A percentile compares a stretch with the other conserved stretches of the same genome.
Evolutionary conservation across 208 protist genomes (phyloP).

Genomic region (Blastocrithidia nonstop): DNA sequence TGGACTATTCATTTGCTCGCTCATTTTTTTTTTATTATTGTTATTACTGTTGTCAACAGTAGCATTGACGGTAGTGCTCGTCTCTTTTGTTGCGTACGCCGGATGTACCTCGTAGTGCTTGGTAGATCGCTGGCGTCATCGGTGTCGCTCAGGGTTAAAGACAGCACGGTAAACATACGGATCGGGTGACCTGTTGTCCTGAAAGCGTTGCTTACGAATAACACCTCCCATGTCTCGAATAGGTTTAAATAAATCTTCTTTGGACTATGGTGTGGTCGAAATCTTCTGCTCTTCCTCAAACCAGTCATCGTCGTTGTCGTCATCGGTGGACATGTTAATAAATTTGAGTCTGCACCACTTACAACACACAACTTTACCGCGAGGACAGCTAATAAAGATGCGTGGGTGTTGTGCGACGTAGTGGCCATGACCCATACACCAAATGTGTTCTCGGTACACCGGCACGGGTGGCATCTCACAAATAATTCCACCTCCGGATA

Average conservation of each 20-base stretch:
- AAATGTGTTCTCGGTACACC: slow-evolving; percentile 72
- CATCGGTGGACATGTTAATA: slow-evolving; percentile 79
- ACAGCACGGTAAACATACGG: slow-evolving; percentile 68
- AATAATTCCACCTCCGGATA: slow-evolving; percentile 69
- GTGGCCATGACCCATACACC: slow-evolving; percentile 77
- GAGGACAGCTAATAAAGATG: slow-evolving; percentile 80
- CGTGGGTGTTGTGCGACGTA: slow-evolving; percentile 72
- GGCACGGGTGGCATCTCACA: slow-evolving; percentile 76
- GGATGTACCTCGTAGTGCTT: slow-evolving; percentile 76
- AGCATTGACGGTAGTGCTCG: not conserved
- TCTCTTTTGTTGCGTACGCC: slow-evolving; percentile 19
- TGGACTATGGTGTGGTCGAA: slow-evolving; percentile 56
- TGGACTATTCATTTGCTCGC: slow-evolving; percentile 1
- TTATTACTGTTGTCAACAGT: not conserved
- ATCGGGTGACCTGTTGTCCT: slow-evolving; percentile 65
- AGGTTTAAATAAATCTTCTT: slow-evolving; percentile 59
- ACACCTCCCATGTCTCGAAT: slow-evolving; percentile 71
- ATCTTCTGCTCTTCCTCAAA: slow-evolving; percentile 79
- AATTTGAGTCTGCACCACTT: slow-evolving; percentile 85
- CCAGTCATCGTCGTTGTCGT: slow-evolving; percentile 83
- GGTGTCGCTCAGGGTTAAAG: slow-evolving; percentile 70
- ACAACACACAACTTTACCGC: slow-evolving; percentile 55
- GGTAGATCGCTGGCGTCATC: slow-evolving; percentile 52
- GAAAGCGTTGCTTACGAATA: slow-evolving; percentile 46
- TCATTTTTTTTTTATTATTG: no score